Conservation (phyloP, 345 rosid genomes). For the Angophora floribunda region DNA sequence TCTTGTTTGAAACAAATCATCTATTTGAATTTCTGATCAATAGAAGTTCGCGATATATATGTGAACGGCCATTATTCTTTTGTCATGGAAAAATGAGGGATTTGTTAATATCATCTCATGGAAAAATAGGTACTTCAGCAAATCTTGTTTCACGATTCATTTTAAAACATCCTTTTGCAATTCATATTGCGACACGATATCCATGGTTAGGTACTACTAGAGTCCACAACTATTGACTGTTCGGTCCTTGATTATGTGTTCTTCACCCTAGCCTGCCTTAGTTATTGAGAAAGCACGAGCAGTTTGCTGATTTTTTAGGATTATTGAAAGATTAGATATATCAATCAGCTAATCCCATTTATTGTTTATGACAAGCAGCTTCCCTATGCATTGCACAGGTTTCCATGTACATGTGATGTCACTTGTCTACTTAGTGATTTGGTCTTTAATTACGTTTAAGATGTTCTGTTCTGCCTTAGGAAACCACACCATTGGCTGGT, state of each 20-base stretch:
- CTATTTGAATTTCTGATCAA: neutral
- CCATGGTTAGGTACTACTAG: neutral
- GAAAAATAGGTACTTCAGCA: neutral
- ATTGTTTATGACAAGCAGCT: neutral
- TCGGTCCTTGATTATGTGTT: neutral
- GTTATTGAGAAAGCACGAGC: neutral
- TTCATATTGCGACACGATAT: too few species aligned
- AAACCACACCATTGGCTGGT: constrained; percentile 87
- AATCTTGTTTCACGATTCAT: too few species aligned
- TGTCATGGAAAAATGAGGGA: neutral
- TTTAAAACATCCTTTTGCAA: neutral
- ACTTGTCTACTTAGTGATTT: neutral
- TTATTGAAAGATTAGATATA: neutral
- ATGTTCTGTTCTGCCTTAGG: constrained; percentile 26
- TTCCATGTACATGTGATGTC: neutral
- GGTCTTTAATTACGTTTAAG: neutral
- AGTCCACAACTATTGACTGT: neutral
- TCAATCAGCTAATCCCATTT: neutral
- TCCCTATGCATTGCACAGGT: neutral
- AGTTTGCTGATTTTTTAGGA: neutral
- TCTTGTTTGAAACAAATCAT: neutral
- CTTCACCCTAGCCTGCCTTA: neutral
- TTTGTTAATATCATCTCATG: too few species aligned
- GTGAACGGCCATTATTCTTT: neutral
- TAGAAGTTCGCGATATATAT: too few species aligned